phyloP scores from a whole-genome alignment of 2,329 filamentous ascomycete species.

The Beauveria scarabaeidicola region DNA sequence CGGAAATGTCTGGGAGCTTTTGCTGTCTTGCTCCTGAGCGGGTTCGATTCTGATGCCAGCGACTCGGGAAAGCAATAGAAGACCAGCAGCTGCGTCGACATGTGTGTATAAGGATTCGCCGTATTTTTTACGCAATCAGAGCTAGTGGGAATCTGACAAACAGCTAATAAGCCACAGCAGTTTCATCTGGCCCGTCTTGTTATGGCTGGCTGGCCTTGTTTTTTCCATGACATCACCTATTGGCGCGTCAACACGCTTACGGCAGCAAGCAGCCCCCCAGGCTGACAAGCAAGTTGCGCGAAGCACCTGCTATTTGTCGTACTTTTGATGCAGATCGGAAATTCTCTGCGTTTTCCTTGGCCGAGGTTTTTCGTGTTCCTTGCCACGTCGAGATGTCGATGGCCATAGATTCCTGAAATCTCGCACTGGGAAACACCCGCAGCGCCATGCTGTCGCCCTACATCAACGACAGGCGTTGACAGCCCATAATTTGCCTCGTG shows the following conservation, averaged over 20 bases:
- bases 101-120: neutral
- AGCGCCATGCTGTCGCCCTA: no score
- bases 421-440: neutral
- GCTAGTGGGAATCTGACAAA: neutral
- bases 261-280: neutral
- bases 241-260: neutral
- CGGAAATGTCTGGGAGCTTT: neutral
- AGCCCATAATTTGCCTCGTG: no score
- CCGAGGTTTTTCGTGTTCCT: neutral
- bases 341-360: neutral
- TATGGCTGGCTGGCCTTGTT: neutral
- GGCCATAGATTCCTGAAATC: neutral
- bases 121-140: neutral
- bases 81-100: neutral
- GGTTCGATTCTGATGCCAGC: neutral
- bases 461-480: neutral
- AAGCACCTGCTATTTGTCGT: neutral
- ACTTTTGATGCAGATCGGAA: neutral
- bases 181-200: neutral
- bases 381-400: neutral
- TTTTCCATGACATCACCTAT: constrained; percentile 7
- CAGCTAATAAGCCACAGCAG: neutral
- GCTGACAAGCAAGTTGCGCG: neutral
- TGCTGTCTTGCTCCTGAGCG: neutral
- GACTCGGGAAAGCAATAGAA: neutral